Conservation (phyloP, 108 stramenopile genomes). For the Chaetoceros muelleri region DNA sequence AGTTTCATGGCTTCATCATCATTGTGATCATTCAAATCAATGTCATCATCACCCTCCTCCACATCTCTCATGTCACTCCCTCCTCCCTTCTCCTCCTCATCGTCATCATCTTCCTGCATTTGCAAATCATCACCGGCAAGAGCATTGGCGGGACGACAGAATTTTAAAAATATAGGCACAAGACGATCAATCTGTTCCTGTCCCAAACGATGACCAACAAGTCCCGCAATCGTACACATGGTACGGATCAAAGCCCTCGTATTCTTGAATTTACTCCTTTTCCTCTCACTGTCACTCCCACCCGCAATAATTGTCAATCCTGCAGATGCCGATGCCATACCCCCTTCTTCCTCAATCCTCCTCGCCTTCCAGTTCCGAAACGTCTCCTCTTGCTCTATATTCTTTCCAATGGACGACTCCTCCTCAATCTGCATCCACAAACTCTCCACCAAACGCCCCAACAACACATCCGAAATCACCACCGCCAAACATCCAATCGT, state of each 20-base stretch:
- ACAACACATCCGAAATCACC: conserved; percentile 60
- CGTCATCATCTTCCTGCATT: conserved; percentile 49
- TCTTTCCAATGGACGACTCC: conserved; percentile 6
- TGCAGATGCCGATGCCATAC: not conserved
- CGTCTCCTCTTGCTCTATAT: conserved; percentile 21
- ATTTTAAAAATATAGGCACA: conserved; percentile 87
- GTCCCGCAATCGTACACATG: conserved; percentile 80
- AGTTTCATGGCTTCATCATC: conserved; percentile 43
- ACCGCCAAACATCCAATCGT: conserved; percentile 83
- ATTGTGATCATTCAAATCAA: conserved; percentile 25
- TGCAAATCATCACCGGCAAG: conserved; percentile 64
- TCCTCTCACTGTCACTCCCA: conserved; percentile 8
- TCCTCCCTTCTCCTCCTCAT: conserved; percentile 37
- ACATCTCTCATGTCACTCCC: conserved; percentile 26
- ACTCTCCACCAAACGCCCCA: conserved; percentile 69
- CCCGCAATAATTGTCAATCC: not conserved
- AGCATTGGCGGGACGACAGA: conserved; percentile 81
- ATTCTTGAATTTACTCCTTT: conserved; percentile 18
- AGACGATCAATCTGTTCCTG: conserved; percentile 88
- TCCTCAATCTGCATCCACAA: conserved; percentile 66
- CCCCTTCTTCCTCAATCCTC: conserved; percentile 13
- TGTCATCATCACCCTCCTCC: conserved; percentile 25
- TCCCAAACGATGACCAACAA: conserved; percentile 69
- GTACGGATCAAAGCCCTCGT: conserved; percentile 79
- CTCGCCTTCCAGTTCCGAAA: no score